These are phyloP conservation scores for Podospora sp. DNA, from an alignment of 495 filamentous ascomycete species.

Conservation along the genomic window DNA sequence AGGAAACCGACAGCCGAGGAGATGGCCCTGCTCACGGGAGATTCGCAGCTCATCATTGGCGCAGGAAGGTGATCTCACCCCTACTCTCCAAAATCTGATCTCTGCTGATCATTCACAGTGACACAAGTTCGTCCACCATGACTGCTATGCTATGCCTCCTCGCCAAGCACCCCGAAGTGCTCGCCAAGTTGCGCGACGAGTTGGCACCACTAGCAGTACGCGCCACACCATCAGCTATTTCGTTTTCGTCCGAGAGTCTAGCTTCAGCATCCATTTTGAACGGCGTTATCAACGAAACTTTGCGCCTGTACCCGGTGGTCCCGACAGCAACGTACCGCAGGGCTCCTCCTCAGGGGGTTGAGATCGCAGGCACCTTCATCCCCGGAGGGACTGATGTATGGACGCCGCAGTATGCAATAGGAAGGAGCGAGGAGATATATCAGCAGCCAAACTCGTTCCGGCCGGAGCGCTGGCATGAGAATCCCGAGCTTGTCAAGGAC, in stretches of 20 bases:
- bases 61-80: constrained; percentile 9
- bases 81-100: no score
- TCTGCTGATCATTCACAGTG: neutral
- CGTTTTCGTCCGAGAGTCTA: neutral
- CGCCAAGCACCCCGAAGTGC: neutral
- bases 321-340: constrained; percentile 3
- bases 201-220: neutral
- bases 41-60: no score
- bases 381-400: neutral
- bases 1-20: no score
- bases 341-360: constrained; percentile 8
- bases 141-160: constrained; percentile 4
- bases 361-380: neutral
- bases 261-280: neutral
- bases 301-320: constrained; percentile 9
- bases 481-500: constrained; percentile 43
- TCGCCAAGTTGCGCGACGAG: constrained; percentile 1
- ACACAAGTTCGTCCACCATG: constrained; percentile 3
- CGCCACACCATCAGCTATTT: neutral
- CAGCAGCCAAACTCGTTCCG: constrained; percentile 40
- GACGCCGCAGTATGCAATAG: neutral
- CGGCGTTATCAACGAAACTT: constrained; percentile 10
- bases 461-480: constrained; percentile 49
- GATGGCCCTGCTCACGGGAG: no score
- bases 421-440: constrained; percentile 26